Evolutionary conservation across 225 moss, liverwort and hornwort genomes (phyloP).

Genomic region (Thuidium tamariscinum): DNA sequence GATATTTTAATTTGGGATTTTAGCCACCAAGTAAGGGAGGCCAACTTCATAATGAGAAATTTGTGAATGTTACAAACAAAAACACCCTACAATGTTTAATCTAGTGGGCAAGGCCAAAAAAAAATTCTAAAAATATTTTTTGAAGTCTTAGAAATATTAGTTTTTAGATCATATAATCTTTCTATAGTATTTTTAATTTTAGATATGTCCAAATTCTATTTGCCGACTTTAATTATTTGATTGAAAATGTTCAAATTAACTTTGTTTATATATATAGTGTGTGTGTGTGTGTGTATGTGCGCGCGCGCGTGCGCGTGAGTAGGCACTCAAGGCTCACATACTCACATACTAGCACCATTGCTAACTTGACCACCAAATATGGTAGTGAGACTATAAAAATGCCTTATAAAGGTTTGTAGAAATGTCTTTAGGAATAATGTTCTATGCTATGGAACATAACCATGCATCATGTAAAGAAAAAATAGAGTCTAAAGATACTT

Average conservation of each 20-base stretch:
- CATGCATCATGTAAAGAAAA: background rate
- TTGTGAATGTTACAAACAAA: background rate
- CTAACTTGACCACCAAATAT: fast-evolving
- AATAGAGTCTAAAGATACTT: background rate
- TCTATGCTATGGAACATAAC: background rate
- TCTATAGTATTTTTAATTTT: too few relatives aligned
- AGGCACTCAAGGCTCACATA: too few relatives aligned
- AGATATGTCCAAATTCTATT: background rate
- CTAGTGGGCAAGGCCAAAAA: fast-evolving
- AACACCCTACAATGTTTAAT: fast-evolving
- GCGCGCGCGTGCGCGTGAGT: too few relatives aligned
- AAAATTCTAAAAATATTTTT: background rate
- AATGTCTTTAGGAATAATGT: background rate
- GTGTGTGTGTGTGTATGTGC: too few relatives aligned
- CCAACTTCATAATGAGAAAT: background rate
- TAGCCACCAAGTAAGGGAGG: fast-evolving
- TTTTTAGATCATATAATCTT: fast-evolving
- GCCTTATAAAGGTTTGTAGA: background rate
- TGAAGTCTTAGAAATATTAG: background rate
- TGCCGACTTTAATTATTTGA: background rate
- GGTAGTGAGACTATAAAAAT: background rate
- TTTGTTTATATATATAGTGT: too few relatives aligned
- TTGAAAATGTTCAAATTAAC: background rate
- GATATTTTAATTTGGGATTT: background rate
- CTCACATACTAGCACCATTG: too few relatives aligned